Conservation (phyloP, 768 basidiomycete genomes). For the Phylloporus arenicola region DNA sequence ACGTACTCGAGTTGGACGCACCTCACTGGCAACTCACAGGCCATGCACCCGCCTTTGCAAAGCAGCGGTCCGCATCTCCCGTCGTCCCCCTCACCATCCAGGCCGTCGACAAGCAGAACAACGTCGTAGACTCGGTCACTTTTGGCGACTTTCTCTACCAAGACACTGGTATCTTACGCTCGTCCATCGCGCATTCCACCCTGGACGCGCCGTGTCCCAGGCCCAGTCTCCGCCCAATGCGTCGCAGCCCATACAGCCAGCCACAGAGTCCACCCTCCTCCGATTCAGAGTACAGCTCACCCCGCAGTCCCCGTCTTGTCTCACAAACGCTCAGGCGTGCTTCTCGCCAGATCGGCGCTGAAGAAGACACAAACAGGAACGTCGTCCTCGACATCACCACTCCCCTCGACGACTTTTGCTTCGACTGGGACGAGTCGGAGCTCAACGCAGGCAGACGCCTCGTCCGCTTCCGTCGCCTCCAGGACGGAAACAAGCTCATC, state of each 20-base stretch:
- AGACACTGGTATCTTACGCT: slow-evolving; percentile 34
- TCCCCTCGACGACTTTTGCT: slow-evolving; percentile 50
- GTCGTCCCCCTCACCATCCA: slow-evolving; percentile 57
- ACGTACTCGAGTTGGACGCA: slow-evolving; percentile 50
- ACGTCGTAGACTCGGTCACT: slow-evolving; percentile 55
- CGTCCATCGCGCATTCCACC: not conserved
- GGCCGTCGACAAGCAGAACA: slow-evolving; percentile 50
- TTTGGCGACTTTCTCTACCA: slow-evolving; percentile 72
- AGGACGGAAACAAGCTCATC: slow-evolving; percentile 70
- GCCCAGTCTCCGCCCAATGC: slow-evolving; percentile 27
- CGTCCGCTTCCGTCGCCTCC: slow-evolving; percentile 77
- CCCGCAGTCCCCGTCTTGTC: slow-evolving; percentile 17
- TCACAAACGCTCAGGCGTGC: slow-evolving; percentile 21
- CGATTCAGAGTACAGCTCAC: slow-evolving; percentile 33
- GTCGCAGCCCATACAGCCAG: slow-evolving; percentile 36
- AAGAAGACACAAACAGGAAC: slow-evolving; percentile 45
- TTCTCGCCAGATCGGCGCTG: slow-evolving; percentile 20
- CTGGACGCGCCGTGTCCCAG: not conserved
- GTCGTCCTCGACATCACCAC: slow-evolving; percentile 59
- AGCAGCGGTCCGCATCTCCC: slow-evolving; percentile 32
- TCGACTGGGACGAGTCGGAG: slow-evolving; percentile 63
- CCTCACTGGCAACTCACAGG: slow-evolving; percentile 62
- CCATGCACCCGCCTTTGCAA: slow-evolving; percentile 50
- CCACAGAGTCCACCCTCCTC: slow-evolving; percentile 40
- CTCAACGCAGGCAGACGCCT: slow-evolving; percentile 67